Evolutionary conservation across 2,329 filamentous ascomycete species (phyloP), one percentile per base, ranked within the genome.

Genomic region (Trichothecium sympodiale): DNA sequence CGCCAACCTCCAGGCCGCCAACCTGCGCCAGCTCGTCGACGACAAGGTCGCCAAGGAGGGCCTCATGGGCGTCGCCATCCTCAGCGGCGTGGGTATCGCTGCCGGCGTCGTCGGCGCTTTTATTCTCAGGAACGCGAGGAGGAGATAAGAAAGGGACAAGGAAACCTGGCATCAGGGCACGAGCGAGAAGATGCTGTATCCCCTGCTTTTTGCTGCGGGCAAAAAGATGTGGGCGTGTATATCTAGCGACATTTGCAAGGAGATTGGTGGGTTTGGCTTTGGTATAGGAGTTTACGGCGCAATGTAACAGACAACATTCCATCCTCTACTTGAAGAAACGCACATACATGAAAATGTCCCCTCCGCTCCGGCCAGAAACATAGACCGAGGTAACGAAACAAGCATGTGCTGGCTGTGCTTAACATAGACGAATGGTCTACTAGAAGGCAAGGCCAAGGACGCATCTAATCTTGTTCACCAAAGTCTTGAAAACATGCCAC

Each of bases 1-100:
- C 8, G 77, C 74, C 32, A 98, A 96, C 59, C 61, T 95, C 52
- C 91, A 98, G 62, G 87, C 89, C 17, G 71, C 78, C 38, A 94
- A 93, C 60, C 64, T 98, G 59, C 78, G 83, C 50, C 72, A 79
- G 31, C 65, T 96, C 56, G 94, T 98, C 51, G 89, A 98, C 58
- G 89, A 96, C 54, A 93, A 88, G 65, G 91, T 98, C 41, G 83
- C 87, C 38, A 93, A 81, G 66, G 91, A 98, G 62, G 91, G 91
- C 0, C 60, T 98, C 43, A 74, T 96, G 65, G 91, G 91, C 31
- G 87, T 94, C 38, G 91, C 91, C 30, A 96, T 98, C 55, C 77
- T 96, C 30, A 89, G 89, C 42, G 89, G 91, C 23, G 74, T 96
- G 38, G 88, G 89, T 36, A 80, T 96, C 42, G 89, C 85, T 3